Percentiles rank a stretch among this genome's conserved stretches.
Conservation (phyloP, 441 rosid genomes). For the Gossypium schwendimanii region DNA sequence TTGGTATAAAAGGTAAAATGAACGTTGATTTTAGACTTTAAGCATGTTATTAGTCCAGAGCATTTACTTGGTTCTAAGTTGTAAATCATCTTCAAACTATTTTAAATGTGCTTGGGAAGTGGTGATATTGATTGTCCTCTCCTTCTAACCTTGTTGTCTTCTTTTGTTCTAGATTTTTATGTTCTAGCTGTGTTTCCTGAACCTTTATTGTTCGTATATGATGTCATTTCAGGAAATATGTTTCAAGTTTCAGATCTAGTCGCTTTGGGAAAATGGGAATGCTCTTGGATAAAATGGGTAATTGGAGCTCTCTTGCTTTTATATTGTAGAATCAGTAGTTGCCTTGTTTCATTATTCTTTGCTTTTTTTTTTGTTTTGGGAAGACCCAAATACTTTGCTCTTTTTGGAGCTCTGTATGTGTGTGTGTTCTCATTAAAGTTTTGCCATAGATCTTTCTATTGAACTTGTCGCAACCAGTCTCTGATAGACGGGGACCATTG, state of each 20-base stretch:
- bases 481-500: no score
- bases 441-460: no score
- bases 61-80: background rate
- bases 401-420: background rate
- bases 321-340: background rate
- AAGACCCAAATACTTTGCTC: background rate
- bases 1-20: conserved; percentile 76
- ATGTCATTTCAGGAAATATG: conserved; percentile 59
- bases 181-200: conserved; percentile 3
- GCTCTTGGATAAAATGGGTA: conserved; percentile 66
- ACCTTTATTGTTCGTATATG: conserved; percentile 17
- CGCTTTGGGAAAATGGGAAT: conserved; percentile 62
- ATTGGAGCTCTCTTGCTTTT: conserved; percentile 4
- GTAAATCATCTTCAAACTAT: background rate
- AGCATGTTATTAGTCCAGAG: background rate
- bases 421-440: no score
- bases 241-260: conserved; percentile 72
- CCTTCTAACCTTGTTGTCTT: conserved; percentile 19
- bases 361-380: no score
- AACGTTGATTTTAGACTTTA: background rate
- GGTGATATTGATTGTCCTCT: background rate
- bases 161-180: conserved; percentile 5
- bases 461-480: no score
- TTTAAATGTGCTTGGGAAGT: background rate
- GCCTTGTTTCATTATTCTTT: conserved; percentile 7